Evolutionary conservation across 2,329 filamentous ascomycete species (phyloP), one percentile per base, ranked within the genome.

Genomic region (Aspergillus pseudonomiae): DNA sequence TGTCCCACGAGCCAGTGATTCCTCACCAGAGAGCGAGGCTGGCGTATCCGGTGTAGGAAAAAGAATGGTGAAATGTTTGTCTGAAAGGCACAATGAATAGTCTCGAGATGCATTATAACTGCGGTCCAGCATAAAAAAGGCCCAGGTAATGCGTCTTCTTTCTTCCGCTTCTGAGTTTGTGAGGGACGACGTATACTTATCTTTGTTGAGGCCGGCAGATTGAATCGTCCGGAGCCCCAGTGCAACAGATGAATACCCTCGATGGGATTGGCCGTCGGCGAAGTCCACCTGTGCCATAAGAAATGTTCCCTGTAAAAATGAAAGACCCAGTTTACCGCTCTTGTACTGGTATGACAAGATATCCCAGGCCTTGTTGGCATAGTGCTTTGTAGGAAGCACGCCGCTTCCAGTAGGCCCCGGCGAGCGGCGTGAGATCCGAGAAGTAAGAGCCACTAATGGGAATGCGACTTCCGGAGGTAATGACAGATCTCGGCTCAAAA

Each of bases 111-210:
- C 69, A 41, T 70, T 70, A 34, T 72, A 72, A 6, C 62, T 67
- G 57, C 71, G 69, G 55, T 73, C 70, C 21, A 73, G 64, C 67
- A 72, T 72, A 43, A 73, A 73, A 46, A 66, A 73, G 4, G 70
- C 67, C 71, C 71, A 73, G 0, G 69, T 68, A 10, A 71, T 67
- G 21, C 71, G 62, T 53, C 64, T 63, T 30, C 64, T 62, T 6
- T 63, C 62, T 48, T 72, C 71, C 7, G 52, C 45, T 1, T 68
- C 68, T 1, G 48, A 28, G 2, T 36, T 21, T 14, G 36, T 57
- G 4, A 64, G 28, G 3, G 50, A 54, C 12, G 63, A 62, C 1
- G 66, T 50, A 19, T 65, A 65, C 9, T 57, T 60, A 11, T 65
- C 66, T 30, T 63, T 68, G 24, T 72, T 71, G 19, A 71, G 45